phyloP scores from a whole-genome alignment of 305 asterid genomes.

The Galium porrigens region DNA sequence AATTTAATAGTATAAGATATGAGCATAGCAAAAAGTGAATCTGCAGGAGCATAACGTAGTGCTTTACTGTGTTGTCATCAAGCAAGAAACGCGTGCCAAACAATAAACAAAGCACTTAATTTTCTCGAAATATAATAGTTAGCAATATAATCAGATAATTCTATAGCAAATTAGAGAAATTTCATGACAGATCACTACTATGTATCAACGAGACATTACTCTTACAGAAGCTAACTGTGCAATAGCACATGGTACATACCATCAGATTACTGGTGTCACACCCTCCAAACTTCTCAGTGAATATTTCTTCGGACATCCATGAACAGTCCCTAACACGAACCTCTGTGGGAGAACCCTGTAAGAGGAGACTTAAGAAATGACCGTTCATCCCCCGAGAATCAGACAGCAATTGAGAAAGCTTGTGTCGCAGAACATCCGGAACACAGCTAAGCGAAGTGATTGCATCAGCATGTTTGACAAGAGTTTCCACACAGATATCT shows the following conservation, averaged over 20 bases:
- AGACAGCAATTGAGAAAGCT: conserved; percentile 57
- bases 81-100: neutral
- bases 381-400: conserved; percentile 47
- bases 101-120: neutral
- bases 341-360: conserved; percentile 62
- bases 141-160: neutral
- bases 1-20: neutral
- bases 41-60: neutral
- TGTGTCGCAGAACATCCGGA: conserved; percentile 67
- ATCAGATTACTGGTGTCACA: conserved; percentile 41
- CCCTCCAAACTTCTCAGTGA: conserved; percentile 40
- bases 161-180: neutral
- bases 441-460: conserved; percentile 57
- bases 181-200: neutral
- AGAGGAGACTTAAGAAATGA: conserved; percentile 54
- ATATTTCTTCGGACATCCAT: conserved; percentile 65
- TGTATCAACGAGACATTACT: neutral
- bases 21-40: too few relatives aligned
- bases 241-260: conserved; percentile 24
- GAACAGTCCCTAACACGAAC: conserved; percentile 69
- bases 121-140: neutral
- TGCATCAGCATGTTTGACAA: conserved; percentile 61
- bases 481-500: conserved; percentile 51
- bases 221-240: too few relatives aligned
- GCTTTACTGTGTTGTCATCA: neutral